These are phyloP conservation scores for Citropsis articulata DNA, from an alignment of 345 rosid genomes.

Conservation along the genomic window DNA sequence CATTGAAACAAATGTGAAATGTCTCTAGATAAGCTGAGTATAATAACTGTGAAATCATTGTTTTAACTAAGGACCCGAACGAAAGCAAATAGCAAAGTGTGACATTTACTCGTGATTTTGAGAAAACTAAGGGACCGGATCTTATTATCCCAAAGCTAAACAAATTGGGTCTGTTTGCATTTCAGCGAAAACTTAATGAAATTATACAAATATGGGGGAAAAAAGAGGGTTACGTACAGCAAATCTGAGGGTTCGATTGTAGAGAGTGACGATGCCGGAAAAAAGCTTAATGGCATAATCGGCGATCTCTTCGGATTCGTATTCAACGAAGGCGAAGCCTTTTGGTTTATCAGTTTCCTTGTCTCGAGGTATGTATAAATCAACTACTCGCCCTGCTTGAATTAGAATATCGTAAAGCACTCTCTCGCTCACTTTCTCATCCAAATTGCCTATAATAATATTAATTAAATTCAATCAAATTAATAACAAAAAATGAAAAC, in stretches of 20 bases:
- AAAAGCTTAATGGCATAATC: constrained; percentile 91
- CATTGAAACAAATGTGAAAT: too few relatives aligned
- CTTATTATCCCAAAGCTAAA: neutral
- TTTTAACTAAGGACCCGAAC: too few relatives aligned
- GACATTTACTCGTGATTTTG: neutral
- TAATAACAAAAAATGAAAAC: neutral
- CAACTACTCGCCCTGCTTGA: constrained; percentile 83
- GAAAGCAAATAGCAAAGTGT: too few relatives aligned
- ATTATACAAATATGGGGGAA: too few relatives aligned
- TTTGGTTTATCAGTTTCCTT: constrained; percentile 79
- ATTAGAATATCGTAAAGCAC: constrained; percentile 82
- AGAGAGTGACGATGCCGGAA: constrained; percentile 84
- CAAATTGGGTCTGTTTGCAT: neutral
- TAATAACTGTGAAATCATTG: too few relatives aligned
- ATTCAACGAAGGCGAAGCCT: constrained; percentile 90
- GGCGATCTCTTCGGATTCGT: constrained; percentile 78
- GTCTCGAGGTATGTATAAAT: constrained; percentile 79
- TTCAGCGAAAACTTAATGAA: neutral
- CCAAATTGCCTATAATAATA: constrained; percentile 61
- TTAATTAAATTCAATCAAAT: neutral
- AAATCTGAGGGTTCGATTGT: constrained; percentile 69
- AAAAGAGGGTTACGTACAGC: constrained; percentile 40
- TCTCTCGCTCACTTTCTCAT: constrained; percentile 82
- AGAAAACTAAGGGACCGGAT: neutral
- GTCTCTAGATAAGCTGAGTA: too few relatives aligned